Base-by-base conservation (phyloP, 1,139 yeast genomes). In the Debaryomyces nepalensis region DNA sequence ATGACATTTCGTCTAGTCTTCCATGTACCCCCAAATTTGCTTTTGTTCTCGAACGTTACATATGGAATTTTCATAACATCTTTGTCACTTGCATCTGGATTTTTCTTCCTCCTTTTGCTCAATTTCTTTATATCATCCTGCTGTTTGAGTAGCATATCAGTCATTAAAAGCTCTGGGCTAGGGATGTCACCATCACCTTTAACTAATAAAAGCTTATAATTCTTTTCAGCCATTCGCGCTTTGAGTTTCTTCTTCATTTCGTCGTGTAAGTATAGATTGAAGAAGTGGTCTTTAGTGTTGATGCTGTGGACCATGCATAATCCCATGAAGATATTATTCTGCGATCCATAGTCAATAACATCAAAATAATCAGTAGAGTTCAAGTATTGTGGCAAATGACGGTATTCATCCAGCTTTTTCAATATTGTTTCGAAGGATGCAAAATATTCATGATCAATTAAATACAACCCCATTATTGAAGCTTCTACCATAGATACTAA, bases 171-270 rank as follows among this genome's bases (percentile, higher is more conserved):
- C 42, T 73, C 79, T 15, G 62, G 51, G 4, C 52, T 40, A 0
- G 77, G 75, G 1, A 72, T 48, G 38, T 82, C 87, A 1, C 89
- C 79, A 32, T 82, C 77, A 1, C 95, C 95, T 48, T 88, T 75
- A 0, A 81, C 72, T 1, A 88, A 46, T 0, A 85, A 45, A 37
- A 82, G 55, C 35, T 70, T 69, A 33, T 54, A 55, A 0, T 68
- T 67, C 2, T 58, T 48, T 4, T 18, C 10, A 34, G 33, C 33
- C 14, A 61, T 45, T 16, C 46, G 43, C 16, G 30, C 33, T 18
- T 29, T 51, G 23, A 62, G 45, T 14, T 14, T 41, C 9, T 41
- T 45, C 22, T 32, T 45, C 8, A 45, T 49, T 8, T 63, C 50
- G 1, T 61, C 43, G 0, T 95, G 89, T 0, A 86, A 64, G 51